These are phyloP conservation scores for Ustilago shanxiensis DNA, from an alignment of 1,284 basidiomycete species.

Conservation along the genomic window DNA sequence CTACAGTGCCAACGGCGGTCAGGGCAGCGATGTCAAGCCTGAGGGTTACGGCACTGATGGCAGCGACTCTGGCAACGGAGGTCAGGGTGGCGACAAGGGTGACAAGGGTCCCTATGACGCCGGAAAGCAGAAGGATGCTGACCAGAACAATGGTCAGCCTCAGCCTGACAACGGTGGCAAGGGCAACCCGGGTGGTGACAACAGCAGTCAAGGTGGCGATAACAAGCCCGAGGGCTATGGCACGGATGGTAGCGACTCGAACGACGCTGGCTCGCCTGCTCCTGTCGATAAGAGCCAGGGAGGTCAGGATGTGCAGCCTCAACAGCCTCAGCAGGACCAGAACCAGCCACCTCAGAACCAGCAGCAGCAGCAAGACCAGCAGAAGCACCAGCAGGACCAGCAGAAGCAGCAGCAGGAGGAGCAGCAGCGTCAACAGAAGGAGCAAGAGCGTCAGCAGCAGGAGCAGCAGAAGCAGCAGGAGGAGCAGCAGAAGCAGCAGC, in stretches of 20 bases:
- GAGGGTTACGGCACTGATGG: not conserved
- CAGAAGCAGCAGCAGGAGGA: slow-evolving; percentile 7
- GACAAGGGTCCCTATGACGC: no score
- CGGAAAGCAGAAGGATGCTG: no score
- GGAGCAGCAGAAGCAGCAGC: slow-evolving; percentile 4
- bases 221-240: not conserved
- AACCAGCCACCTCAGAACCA: slow-evolving; percentile 2
- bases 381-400: slow-evolving; percentile 25
- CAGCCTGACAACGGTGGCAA: not conserved
- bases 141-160: no score
- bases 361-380: slow-evolving; percentile 5
- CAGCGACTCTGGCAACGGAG: not conserved
- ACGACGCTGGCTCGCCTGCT: not conserved
- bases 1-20: slow-evolving; percentile 10
- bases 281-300: not conserved
- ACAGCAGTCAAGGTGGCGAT: not conserved
- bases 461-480: slow-evolving; percentile 4
- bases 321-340: slow-evolving; percentile 17
- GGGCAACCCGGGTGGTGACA: not conserved
- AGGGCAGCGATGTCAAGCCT: not conserved
- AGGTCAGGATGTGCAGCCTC: slow-evolving; percentile 3
- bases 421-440: slow-evolving; percentile 18
- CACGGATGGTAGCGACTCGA: not conserved
- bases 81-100: no score
- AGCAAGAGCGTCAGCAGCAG: slow-evolving; percentile 25